Evolutionary conservation across 805 yeast genomes (phyloP), one percentile per base, ranked within the genome.

Genomic region (Candida rishiriensis): DNA sequence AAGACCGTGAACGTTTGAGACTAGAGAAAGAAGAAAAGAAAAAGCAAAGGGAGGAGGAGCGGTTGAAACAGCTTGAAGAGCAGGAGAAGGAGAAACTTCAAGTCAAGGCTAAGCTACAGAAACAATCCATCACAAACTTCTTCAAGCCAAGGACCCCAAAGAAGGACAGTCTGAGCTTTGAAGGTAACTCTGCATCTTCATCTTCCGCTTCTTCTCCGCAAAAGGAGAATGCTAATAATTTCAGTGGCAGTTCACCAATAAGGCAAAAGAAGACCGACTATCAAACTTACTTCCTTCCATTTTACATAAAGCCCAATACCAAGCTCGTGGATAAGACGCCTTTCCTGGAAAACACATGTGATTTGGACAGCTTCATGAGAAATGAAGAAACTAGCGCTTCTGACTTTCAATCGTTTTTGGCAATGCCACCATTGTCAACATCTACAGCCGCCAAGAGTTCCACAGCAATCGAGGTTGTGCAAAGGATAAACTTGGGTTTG

Each of bases 91-190:
- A 40, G 30, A 59, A 51, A 31, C 45, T 49, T 36, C 46, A 55
- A 33, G 56, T 61, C 38, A 55, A 55, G 40, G 54, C 55, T 36
- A 54, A 52, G 39, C 37, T 48, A 13, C 42, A 57, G 31, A 62
- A 60, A 36, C 56, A 61, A 37, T 56, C 64, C 16, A 65, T 66
- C 34, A 58, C 56, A 4, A 63, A 65, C 32, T 66, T 66, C 49
- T 54, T 68, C 59, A 53, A 68, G 49, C 49, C 56, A 3, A 44
- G 40, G 29, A 41, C 34, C 26, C 32, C 44, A 15, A 33, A 29
- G 10, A 18, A 32, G 30, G 28, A 34, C 18, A 40, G 15, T 40
- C 15, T 13, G 14, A 9, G 13, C 33, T 6, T 9, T n/a, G 14
- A 13, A n/a, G 14, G 6, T 3, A 30, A 30, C 33, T 35, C 38